These are phyloP conservation scores for Fragaria ananassa DNA, from an alignment of 306 rosid species.

Conservation along the genomic window DNA sequence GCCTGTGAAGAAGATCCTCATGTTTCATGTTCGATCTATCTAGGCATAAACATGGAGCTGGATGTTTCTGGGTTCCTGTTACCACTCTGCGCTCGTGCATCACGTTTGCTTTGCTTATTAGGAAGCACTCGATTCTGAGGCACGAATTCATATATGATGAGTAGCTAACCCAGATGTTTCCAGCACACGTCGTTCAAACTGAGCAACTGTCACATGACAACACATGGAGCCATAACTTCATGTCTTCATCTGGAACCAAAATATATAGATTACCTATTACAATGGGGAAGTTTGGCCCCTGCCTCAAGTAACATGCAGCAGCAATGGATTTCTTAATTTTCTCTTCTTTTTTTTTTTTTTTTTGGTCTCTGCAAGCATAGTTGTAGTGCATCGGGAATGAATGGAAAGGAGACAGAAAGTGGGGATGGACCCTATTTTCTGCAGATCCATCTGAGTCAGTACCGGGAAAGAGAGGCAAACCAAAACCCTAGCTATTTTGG, in stretches of 20 bases:
- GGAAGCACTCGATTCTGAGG: not conserved
- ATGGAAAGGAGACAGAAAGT: not conserved
- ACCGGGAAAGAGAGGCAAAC: not conserved
- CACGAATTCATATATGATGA: not conserved
- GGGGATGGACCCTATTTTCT: not conserved
- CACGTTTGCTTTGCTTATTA: not conserved
- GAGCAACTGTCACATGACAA: conserved; percentile 5
- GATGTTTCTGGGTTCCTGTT: not conserved
- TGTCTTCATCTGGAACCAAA: conserved; percentile 5
- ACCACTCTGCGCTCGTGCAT: not conserved
- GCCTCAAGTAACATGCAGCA: not conserved
- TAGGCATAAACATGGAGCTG: not conserved
- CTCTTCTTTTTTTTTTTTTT: no score
- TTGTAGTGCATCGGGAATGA: not conserved
- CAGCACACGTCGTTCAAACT: not conserved
- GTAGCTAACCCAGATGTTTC: not conserved
- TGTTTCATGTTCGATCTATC: not conserved
- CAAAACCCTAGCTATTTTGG: no score
- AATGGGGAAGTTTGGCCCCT: not conserved
- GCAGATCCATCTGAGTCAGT: not conserved
- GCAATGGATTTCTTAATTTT: not conserved
- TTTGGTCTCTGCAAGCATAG: not conserved
- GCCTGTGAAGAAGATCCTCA: not conserved
- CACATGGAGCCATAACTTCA: conserved; percentile 11
- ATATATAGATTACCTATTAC: no score